Percentiles rank a stretch among this genome's conserved stretches.
phyloP scores from a whole-genome alignment of 1,284 basidiomycete species.

The Meripilus lineatus region DNA sequence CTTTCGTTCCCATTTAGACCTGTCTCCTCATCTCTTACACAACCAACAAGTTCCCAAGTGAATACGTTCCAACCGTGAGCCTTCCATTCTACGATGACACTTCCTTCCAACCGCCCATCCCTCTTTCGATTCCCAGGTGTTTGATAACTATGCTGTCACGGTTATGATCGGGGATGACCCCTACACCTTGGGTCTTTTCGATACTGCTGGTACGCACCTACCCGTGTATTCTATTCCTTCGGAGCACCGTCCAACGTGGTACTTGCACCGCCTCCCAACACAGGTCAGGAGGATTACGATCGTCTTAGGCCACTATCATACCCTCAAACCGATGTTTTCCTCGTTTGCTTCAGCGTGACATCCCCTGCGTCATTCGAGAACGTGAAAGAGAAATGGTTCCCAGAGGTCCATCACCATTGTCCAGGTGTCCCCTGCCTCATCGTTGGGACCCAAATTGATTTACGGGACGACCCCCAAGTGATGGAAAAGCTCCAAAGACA shows the following conservation, averaged over 20 bases:
- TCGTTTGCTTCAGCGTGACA: slow-evolving; percentile 99
- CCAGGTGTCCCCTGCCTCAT: slow-evolving; percentile 99
- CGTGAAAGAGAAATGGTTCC: slow-evolving; percentile 99
- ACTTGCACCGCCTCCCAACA: background rate
- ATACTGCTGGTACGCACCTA: slow-evolving; percentile 78
- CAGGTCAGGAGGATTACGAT: slow-evolving; percentile 99
- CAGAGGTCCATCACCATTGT: slow-evolving; percentile 99
- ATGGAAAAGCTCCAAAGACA: slow-evolving; percentile 94
- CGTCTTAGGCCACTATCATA: slow-evolving; percentile 98
- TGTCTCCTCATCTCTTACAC: slow-evolving; percentile 99
- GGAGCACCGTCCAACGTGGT: background rate
- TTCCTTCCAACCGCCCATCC: slow-evolving; percentile 19
- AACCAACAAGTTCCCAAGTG: slow-evolving; percentile 97
- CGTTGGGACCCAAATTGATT: slow-evolving; percentile 97
- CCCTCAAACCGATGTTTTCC: slow-evolving; percentile 99
- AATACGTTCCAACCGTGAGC: slow-evolving; percentile 97
- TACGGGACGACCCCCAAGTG: slow-evolving; percentile 91
- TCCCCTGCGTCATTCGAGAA: slow-evolving; percentile 99
- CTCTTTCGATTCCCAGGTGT: slow-evolving; percentile 61
- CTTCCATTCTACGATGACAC: slow-evolving; percentile 12
- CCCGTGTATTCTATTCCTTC: slow-evolving; percentile 5
- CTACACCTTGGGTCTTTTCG: slow-evolving; percentile 97
- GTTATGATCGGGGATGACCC: slow-evolving; percentile 99
- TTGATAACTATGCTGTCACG: slow-evolving; percentile 98
- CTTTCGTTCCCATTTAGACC: slow-evolving; percentile 60